phyloP scores from a whole-genome alignment of 2,329 filamentous ascomycete genomes.

The Pseudocercospora eumusae region DNA sequence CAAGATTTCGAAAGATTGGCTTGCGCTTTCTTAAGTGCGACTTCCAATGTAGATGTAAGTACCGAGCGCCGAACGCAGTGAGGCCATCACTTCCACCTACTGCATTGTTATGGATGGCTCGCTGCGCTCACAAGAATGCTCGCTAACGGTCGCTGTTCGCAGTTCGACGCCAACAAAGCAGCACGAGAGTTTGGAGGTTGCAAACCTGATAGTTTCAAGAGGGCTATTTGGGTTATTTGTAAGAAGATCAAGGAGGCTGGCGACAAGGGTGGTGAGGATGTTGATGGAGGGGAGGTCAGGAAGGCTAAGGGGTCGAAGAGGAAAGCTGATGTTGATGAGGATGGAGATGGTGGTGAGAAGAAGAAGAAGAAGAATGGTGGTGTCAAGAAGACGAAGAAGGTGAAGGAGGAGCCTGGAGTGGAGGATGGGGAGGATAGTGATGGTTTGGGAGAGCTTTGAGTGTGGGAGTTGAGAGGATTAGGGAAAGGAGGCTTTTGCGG shows the following conservation, averaged over 20 bases:
- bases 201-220: conserved; percentile 30
- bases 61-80: too few species aligned
- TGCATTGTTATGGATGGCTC: too few species aligned
- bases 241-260: conserved; percentile 30
- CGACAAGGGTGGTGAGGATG: conserved; percentile 7
- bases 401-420: conserved; percentile 14
- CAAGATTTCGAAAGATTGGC: conserved; percentile 29
- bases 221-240: conserved; percentile 27
- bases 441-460: background rate
- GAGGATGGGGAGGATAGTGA: conserved; percentile 2
- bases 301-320: conserved; percentile 11
- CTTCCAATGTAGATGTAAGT: background rate
- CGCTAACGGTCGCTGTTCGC: background rate
- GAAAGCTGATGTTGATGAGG: background rate
- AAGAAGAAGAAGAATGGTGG: background rate
- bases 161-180: conserved; percentile 27
- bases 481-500: too few species aligned
- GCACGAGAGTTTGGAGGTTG: conserved; percentile 24
- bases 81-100: too few species aligned
- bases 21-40: conserved; percentile 26
- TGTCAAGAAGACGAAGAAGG: background rate
- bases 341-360: background rate
- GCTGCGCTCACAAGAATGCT: background rate
- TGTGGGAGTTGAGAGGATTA: background rate
- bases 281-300: conserved; percentile 10